phyloP scores from a whole-genome alignment of 805 yeast species.

The Candida alai region DNA sequence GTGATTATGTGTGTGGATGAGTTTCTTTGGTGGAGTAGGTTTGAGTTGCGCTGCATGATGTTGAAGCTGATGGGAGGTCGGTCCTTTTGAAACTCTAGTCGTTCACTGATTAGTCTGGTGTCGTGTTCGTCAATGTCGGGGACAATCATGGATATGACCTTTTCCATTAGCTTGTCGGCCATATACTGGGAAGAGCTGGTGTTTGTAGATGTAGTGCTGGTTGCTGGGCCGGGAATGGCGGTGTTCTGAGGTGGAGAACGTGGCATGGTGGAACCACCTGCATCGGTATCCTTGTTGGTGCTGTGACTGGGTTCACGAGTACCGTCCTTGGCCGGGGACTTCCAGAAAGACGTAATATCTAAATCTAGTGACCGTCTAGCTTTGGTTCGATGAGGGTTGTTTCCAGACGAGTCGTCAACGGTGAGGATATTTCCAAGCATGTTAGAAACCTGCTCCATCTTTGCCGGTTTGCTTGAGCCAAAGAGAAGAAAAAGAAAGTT shows the following conservation, averaged over 20 bases:
- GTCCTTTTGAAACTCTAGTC: slow-evolving; percentile 57
- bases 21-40: slow-evolving; percentile 57
- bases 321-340: no score
- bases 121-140: slow-evolving; percentile 53
- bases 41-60: slow-evolving; percentile 63
- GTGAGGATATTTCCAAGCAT: slow-evolving; percentile 6
- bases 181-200: slow-evolving; percentile 18
- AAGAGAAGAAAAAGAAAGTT: no score
- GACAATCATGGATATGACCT: slow-evolving; percentile 64
- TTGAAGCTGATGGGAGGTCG: slow-evolving; percentile 72
- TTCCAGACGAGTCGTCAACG: slow-evolving; percentile 3
- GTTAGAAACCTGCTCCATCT: slow-evolving; percentile 6
- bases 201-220: not conserved
- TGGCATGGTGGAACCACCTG: not conserved
- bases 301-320: no score
- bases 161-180: slow-evolving; percentile 71
- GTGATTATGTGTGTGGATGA: slow-evolving; percentile 58
- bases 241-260: slow-evolving; percentile 5
- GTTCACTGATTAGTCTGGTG: slow-evolving; percentile 38
- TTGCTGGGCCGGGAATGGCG: not conserved
- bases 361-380: slow-evolving; percentile 10
- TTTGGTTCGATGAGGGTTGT: not conserved
- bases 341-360: slow-evolving; percentile 23
- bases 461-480: no score
- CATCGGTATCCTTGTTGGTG: no score